Conservation (phyloP, 2,329 filamentous ascomycete species). For the Cadophora sp. region DNA sequence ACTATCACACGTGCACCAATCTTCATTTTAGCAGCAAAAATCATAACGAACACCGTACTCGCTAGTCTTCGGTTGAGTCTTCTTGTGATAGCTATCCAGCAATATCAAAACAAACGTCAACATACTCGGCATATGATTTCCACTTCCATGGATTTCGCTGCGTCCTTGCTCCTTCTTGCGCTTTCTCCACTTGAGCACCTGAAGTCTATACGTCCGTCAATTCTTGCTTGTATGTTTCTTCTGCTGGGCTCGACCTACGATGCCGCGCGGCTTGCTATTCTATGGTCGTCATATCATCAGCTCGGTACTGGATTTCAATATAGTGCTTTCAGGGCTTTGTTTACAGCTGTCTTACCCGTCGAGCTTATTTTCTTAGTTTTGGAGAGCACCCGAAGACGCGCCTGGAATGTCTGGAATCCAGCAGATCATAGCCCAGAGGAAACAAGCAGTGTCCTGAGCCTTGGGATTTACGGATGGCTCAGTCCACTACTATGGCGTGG, state of each 20-base stretch:
- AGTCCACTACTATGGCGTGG: slow-evolving; percentile 2
- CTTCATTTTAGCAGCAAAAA: neutral
- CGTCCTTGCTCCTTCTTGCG: neutral
- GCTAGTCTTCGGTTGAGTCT: neutral
- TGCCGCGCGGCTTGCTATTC: neutral
- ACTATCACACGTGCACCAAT: neutral
- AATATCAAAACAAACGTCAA: neutral
- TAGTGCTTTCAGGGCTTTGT: neutral
- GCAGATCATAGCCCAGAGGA: slow-evolving; percentile 3
- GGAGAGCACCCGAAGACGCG: neutral
- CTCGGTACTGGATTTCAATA: neutral
- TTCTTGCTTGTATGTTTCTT: neutral
- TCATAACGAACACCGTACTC: neutral
- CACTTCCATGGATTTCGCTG: neutral
- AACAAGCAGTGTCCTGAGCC: neutral
- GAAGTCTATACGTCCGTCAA: neutral
- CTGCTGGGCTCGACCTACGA: neutral
- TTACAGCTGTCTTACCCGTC: neutral
- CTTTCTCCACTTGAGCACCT: neutral
- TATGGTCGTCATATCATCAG: neutral
- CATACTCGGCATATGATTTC: neutral
- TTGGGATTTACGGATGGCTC: neutral
- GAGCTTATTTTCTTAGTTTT: neutral
- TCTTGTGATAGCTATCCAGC: neutral
- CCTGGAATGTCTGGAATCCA: neutral